Percentiles rank a stretch among this genome's conserved stretches.
phyloP scores from a whole-genome alignment of 1,284 basidiomycete species.

The Xerocomus nothofagi region DNA sequence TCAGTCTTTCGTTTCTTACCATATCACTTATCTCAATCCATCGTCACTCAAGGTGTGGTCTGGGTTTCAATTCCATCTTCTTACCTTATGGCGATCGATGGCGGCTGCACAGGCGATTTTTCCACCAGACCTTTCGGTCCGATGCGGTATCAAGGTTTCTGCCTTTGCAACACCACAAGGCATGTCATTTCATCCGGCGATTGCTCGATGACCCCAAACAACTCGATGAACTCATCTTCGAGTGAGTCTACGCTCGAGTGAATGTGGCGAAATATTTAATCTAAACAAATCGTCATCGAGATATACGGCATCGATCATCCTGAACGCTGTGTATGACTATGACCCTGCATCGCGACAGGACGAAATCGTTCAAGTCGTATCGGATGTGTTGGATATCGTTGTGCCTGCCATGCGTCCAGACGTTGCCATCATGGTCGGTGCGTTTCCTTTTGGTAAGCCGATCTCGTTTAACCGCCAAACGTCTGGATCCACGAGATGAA shows the following conservation, averaged over 20 bases:
- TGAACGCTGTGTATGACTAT: too few species aligned
- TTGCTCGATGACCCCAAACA: not conserved
- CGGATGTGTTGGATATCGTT: not conserved
- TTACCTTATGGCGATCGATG: slow-evolving; percentile 8
- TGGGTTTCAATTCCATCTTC: not conserved
- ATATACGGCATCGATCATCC: not conserved
- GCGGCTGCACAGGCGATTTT: slow-evolving; percentile 11
- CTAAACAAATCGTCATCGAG: not conserved
- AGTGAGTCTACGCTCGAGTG: too few species aligned
- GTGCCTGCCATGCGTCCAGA: not conserved
- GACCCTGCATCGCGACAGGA: too few species aligned
- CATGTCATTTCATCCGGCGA: not conserved
- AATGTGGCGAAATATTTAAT: not conserved
- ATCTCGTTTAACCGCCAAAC: too few species aligned
- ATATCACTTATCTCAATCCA: not conserved
- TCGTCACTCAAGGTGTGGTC: not conserved
- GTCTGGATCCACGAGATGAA: not conserved
- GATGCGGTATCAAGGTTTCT: not conserved
- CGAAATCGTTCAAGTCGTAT: not conserved
- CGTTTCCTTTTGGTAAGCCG: slow-evolving; percentile 5
- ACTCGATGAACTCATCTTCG: not conserved
- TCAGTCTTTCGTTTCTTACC: too few species aligned
- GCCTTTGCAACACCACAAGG: not conserved
- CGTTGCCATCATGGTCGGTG: not conserved
- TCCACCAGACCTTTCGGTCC: slow-evolving; percentile 11